Evolutionary conservation across 306 rosid species (phyloP).

Genomic region (Boehmeria nivea): DNA sequence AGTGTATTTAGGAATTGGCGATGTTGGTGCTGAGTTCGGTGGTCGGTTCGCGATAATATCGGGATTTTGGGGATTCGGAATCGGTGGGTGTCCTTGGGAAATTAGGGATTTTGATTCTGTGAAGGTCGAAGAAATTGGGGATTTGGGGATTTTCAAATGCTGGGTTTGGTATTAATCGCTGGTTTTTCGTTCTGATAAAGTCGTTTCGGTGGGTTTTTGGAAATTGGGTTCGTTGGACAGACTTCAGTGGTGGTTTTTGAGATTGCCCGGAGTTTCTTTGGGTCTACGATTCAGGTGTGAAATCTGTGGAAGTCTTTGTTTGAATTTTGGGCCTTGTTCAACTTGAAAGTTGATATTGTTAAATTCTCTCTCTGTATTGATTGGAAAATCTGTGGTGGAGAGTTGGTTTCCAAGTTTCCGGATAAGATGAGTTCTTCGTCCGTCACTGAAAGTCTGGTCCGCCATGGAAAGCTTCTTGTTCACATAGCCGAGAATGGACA

Average conservation of each 20-base stretch:
- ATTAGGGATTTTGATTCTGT: background rate
- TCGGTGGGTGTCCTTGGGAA: constrained; percentile 20
- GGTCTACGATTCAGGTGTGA: constrained; percentile 11
- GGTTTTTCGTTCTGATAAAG: too few relatives aligned
- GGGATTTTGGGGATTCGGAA: constrained; percentile 17
- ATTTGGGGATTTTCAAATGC: constrained; percentile 11
- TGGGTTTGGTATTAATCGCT: constrained; percentile 21
- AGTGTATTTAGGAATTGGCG: too few relatives aligned
- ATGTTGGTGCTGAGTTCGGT: too few relatives aligned
- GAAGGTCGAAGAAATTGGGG: constrained; percentile 24
- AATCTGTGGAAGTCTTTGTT: constrained; percentile 12
- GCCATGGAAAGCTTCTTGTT: constrained; percentile 61
- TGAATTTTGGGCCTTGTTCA: constrained; percentile 28
- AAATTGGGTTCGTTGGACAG: too few relatives aligned
- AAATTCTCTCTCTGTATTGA: background rate
- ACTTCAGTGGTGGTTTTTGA: constrained; percentile 15
- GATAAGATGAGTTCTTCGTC: constrained; percentile 69
- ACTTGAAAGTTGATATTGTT: too few relatives aligned
- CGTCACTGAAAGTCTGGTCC: constrained; percentile 38
- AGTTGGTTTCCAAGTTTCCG: background rate
- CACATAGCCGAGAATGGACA: constrained; percentile 92
- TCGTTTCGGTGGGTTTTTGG: background rate
- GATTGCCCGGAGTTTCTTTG: constrained; percentile 22
- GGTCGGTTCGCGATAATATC: constrained; percentile 19
- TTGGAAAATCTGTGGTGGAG: constrained; percentile 25